Conservation (phyloP, 2,329 filamentous ascomycete genomes). For the Didymella lethalis region DNA sequence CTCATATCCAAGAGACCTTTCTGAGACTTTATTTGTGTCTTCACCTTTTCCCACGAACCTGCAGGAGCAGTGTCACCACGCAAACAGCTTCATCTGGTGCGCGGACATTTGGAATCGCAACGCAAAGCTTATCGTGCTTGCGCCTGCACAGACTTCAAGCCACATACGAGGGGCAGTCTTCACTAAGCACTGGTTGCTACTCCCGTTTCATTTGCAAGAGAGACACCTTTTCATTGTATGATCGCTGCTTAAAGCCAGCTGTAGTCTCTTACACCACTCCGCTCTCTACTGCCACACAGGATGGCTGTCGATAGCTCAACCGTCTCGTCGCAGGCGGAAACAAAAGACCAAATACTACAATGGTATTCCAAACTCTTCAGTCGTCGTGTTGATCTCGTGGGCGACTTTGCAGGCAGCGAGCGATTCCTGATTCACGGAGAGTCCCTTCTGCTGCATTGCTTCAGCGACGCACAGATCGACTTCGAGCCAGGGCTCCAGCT, state of each 20-base stretch:
- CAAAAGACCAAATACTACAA: constrained; percentile 36
- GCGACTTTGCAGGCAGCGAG: constrained; percentile 78
- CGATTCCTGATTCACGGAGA: constrained; percentile 78
- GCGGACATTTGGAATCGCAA: constrained; percentile 14
- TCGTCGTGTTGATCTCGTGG: constrained; percentile 63
- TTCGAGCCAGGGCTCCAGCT: constrained; percentile 73
- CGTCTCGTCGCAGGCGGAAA: constrained; percentile 25
- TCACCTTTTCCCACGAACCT: constrained; percentile 1
- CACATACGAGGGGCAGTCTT: constrained; percentile 13
- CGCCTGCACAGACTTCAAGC: constrained; percentile 28
- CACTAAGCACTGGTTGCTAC: constrained; percentile 23
- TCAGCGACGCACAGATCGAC: constrained; percentile 69
- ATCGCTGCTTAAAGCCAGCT: constrained; percentile 17
- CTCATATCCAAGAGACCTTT: constrained; percentile 8
- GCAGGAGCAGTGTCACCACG: constrained; percentile 9
- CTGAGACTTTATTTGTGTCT: constrained; percentile 6
- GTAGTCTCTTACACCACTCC: constrained; percentile 10
- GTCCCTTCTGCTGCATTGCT: constrained; percentile 70
- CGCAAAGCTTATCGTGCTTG: constrained; percentile 23
- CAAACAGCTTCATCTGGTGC: constrained; percentile 9
- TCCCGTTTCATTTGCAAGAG: constrained; percentile 12
- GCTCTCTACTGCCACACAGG: constrained; percentile 15
- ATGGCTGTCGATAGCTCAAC: constrained; percentile 34
- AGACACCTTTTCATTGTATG: constrained; percentile 16
- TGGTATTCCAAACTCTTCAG: constrained; percentile 49